Evolutionary conservation across 805 yeast species (phyloP), one percentile per base, ranked within the genome.

Genomic region (Komagataella populi): DNA sequence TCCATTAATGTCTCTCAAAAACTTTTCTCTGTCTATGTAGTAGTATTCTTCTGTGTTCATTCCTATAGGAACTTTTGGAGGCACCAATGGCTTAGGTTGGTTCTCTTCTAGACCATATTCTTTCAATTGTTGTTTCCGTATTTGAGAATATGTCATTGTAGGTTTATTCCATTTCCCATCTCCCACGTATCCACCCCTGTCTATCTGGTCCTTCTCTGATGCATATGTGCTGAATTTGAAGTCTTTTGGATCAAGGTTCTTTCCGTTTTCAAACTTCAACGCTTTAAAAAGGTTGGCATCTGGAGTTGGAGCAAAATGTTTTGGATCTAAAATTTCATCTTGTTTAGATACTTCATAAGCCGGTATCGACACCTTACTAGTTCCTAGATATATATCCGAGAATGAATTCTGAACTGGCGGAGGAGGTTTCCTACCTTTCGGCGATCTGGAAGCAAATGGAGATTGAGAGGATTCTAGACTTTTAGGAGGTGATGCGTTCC

Each of bases 301-400:
- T 2, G 80, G 78, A 0, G 76, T 68, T 3, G 80, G 80, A 0
- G 79, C 78, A 54, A 71, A 65, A 54, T 62, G 69, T 49, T 59
- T 61, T 6, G 72, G 70, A 16, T 63, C 60, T 3, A 59, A 12
- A 1, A 67, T 56, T 52, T 70, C 72, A 54, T 67, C 62, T 8
- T 59, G 62, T 12, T 57, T 55, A 5, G 48, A 17, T 7, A 36
- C 30, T 46, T 17, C 23, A 16, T 18, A 36, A 46, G 17, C 39
- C 20, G 18, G 48, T 18, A 18, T 18, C 48, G n/a, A 36, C 10
- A 20, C 30, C 22, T n/a, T 36, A 36, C 39, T 46, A 12, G 30
- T 23, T 14, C 48, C 30, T 36, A 46, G 22, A 30, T n/a, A 23
- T 12, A 24, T 23, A 22, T 36, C 30, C 39, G 18, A 23, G 39